Evolutionary conservation across 805 yeast species (phyloP).

Genomic region (Teunomyces pallodes): DNA sequence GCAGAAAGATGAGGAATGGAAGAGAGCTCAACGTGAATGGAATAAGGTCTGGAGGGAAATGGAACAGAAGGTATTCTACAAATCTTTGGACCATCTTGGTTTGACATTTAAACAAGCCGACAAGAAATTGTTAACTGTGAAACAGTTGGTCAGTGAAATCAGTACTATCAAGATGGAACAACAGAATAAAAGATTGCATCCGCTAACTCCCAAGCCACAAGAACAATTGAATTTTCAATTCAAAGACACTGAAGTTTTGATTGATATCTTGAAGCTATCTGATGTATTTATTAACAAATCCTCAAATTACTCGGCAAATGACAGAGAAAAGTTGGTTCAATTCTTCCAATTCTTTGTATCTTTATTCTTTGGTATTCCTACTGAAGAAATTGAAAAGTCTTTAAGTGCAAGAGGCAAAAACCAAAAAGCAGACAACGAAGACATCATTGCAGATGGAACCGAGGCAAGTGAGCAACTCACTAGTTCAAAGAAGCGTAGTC

Average conservation of each 20-base stretch:
- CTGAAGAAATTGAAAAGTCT: constrained; percentile 45
- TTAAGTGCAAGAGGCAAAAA: constrained; percentile 20
- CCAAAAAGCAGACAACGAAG: constrained; percentile 13
- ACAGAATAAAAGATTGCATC: constrained; percentile 79
- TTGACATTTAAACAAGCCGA: constrained; percentile 96
- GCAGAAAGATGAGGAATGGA: constrained; percentile 99
- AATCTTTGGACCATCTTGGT: constrained; percentile 92
- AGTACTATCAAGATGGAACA: constrained; percentile 92
- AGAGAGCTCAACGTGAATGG: constrained; percentile 97
- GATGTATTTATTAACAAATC: constrained; percentile 64
- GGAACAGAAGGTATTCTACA: constrained; percentile 91
- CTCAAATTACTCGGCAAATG: constrained; percentile 74
- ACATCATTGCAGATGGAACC: constrained; percentile 9
- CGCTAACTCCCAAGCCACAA: constrained; percentile 84
- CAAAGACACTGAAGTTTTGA: constrained; percentile 63
- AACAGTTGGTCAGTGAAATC: constrained; percentile 86
- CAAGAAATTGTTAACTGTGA: constrained; percentile 84
- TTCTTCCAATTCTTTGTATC: constrained; percentile 70
- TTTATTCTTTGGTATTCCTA: constrained; percentile 64
- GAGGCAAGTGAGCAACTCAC: constrained; percentile 17
- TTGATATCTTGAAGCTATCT: constrained; percentile 69
- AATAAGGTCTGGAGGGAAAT: constrained; percentile 98
- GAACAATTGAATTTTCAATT: constrained; percentile 64
- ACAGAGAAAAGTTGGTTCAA: constrained; percentile 71
- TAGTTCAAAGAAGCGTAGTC: constrained; percentile 46